A percentile compares a stretch with the other conserved stretches of the same genome.
phyloP scores from a whole-genome alignment of 2,329 filamentous ascomycete genomes.

The Ilyonectria robusta region DNA sequence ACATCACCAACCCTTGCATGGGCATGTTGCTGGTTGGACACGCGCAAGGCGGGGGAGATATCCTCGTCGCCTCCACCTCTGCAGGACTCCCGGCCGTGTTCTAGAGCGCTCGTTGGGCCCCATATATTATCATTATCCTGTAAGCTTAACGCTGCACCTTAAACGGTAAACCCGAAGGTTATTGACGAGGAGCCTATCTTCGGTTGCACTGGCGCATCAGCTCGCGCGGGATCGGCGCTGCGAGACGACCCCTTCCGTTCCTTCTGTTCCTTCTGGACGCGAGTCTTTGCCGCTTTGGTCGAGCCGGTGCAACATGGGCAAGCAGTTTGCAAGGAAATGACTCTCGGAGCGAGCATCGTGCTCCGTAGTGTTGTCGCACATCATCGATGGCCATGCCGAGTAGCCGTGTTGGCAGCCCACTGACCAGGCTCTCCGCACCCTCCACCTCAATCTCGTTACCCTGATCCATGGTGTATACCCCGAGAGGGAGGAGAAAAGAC shows the following conservation, averaged over 20 bases:
- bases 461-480: background rate
- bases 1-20: conserved; percentile 20
- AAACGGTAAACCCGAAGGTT: conserved; percentile 22
- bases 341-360: conserved; percentile 3
- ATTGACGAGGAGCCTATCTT: conserved; percentile 20
- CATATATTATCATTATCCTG: conserved; percentile 1
- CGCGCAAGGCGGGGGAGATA: background rate
- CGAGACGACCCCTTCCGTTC: background rate
- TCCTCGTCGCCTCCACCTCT: background rate
- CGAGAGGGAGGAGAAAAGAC: background rate
- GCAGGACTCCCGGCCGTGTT: conserved; percentile 6
- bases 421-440: conserved; percentile 40
- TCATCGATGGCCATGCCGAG: conserved; percentile 25
- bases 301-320: conserved; percentile 12
- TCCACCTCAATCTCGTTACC: conserved; percentile 13
- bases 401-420: conserved; percentile 34
- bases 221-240: conserved; percentile 13
- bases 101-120: conserved; percentile 9
- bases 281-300: conserved; percentile 9
- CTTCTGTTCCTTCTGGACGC: conserved; percentile 2
- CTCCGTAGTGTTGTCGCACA: background rate
- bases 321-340: conserved; percentile 16
- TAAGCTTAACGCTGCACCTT: conserved; percentile 30
- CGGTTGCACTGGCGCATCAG: background rate
- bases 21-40: conserved; percentile 3